A percentile compares a stretch with the other conserved stretches of the same genome.
Conservation (phyloP, 176 grass and related monocot genomes). For the Hsuehochloa calcarea region DNA sequence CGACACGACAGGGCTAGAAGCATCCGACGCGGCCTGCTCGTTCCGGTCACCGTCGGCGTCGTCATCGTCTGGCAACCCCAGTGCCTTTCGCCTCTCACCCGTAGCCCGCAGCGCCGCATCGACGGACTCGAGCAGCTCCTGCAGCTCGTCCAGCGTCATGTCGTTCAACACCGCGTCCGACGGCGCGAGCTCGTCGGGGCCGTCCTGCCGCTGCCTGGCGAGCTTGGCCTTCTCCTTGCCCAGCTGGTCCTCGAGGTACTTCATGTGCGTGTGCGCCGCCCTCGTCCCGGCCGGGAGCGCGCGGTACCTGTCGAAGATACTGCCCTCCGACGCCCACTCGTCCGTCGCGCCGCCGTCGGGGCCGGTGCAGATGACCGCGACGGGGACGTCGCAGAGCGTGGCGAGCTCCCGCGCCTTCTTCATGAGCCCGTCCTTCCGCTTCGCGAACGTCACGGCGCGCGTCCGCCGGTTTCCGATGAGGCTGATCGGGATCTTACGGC, state of each 20-base stretch:
- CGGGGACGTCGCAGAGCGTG: slow-evolving; percentile 15
- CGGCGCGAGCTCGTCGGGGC: neutral
- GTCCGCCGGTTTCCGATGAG: neutral
- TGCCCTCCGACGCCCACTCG: slow-evolving; percentile 1
- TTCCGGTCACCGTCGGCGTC: neutral
- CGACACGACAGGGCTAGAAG: neutral
- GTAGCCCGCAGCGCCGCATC: slow-evolving; percentile 7
- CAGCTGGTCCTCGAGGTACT: neutral
- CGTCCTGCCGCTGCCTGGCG: neutral
- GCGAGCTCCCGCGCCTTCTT: slow-evolving; percentile 22
- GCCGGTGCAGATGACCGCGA: slow-evolving; percentile 28
- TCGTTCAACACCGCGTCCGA: neutral
- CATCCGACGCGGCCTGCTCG: neutral
- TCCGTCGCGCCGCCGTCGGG: neutral
- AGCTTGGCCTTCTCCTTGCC: slow-evolving; percentile 22
- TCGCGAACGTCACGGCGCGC: neutral
- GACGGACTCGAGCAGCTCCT: slow-evolving; percentile 15
- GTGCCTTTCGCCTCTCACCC: neutral
- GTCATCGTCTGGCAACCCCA: neutral
- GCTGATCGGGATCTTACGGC: neutral
- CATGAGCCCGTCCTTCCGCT: neutral
- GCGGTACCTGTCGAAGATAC: slow-evolving; percentile 35
- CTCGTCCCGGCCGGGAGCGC: slow-evolving; percentile 9
- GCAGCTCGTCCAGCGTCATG: slow-evolving; percentile 4
- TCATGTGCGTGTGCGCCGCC: slow-evolving; percentile 10